phyloP scores from a whole-genome alignment of 1,284 basidiomycete genomes.

The Leccinum holopus region DNA sequence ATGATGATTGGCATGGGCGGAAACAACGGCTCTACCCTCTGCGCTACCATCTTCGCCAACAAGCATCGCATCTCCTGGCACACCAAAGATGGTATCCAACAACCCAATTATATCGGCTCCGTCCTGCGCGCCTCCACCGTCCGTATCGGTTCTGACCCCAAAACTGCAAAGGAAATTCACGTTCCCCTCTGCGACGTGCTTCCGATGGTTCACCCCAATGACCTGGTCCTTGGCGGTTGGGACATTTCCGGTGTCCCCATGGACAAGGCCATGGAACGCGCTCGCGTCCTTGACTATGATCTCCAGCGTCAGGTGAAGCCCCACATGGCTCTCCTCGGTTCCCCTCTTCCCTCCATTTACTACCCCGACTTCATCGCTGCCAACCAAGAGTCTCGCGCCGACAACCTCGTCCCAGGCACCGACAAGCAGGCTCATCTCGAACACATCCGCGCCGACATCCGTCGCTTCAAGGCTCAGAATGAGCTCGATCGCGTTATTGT shows the following conservation, averaged over 20 bases:
- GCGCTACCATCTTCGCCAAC: conserved; percentile 96
- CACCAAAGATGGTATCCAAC: conserved; percentile 91
- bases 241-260: conserved; percentile 87
- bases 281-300: conserved; percentile 95
- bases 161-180: conserved; percentile 87
- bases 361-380: conserved; percentile 96
- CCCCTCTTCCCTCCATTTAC: conserved; percentile 94
- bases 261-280: conserved; percentile 93
- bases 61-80: conserved; percentile 93
- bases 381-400: conserved; percentile 95
- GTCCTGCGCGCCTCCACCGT: conserved; percentile 94
- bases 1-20: conserved; percentile 98
- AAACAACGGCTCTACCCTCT: conserved; percentile 96
- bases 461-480: conserved; percentile 87
- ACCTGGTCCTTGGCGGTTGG: conserved; percentile 97
- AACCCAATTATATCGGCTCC: conserved; percentile 96
- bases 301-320: conserved; percentile 94
- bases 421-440: conserved; percentile 94
- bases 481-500: conserved; percentile 85
- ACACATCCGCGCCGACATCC: conserved; percentile 89
- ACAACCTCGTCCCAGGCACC: conserved; percentile 84
- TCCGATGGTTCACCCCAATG: conserved; percentile 99
- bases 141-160: conserved; percentile 83
- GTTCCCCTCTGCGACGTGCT: conserved; percentile 93
- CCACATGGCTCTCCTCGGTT: conserved; percentile 77